Base-by-base conservation (phyloP, 805 yeast genomes). In the Suhomyces kilbournensis region DNA sequence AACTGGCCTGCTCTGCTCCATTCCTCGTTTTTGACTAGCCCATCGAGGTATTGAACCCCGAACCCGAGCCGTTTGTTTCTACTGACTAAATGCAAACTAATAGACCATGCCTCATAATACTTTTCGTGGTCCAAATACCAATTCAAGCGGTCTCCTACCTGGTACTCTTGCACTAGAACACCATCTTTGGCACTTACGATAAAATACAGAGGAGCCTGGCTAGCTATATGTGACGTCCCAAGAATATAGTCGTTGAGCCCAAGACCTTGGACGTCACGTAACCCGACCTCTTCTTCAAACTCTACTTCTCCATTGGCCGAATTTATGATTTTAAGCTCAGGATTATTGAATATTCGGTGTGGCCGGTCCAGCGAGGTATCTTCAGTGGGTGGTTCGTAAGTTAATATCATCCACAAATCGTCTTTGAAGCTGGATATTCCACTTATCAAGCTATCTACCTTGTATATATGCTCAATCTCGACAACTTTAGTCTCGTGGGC, bases 231-330 rank as follows among this genome's bases (percentile, higher is more conserved):
- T 47, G 79, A 80, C 17, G 52, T 40, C 1, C 85, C 82, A 46
- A 92, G 67, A 57, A 82, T 85, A 63, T 88, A 89, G 64, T 94
- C 98, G 64, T 93, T 92, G 15, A 88, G 72, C 0, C 96, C 91
- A 43, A 90, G 68, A 12, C 76, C 72, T 20, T 81, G 76, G 45
- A 73, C 79, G 32, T 81, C 81, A 48, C 79, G 80, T 52, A 90
- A 67, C 0, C 86, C 82, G 2, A 93, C 77, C 63, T 86, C 96
- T 65, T 93, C 97, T 20, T 85, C 90, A 49, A 88, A 84, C 12
- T 81, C 76, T 48, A 89, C 96, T 53, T 82, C 86, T 7, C 93
- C 90, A 7, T 84, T 81, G 1, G 71, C 59, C 1, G 85, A 74
- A 63, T 86, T 85, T 17, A 90, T 70, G 1, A 94, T 74, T 54